These are phyloP conservation scores for Hypoxylon sp. DNA, from an alignment of 2,329 filamentous ascomycete species.

Conservation along the genomic window DNA sequence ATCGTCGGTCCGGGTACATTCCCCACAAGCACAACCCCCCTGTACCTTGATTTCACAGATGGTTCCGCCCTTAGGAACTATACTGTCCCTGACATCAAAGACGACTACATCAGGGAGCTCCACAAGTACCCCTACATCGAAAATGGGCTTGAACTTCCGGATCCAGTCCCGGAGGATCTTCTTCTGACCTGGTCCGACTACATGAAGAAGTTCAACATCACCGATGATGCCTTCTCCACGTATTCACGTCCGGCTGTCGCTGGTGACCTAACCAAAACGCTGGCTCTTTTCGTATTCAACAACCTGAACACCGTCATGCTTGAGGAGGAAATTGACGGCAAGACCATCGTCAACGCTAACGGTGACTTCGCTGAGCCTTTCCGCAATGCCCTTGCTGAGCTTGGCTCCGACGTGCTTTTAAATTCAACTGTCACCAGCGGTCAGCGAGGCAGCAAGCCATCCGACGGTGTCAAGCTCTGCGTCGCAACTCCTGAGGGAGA, in stretches of 20 bases:
- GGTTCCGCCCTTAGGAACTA: conserved; percentile 15
- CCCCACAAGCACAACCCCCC: not conserved
- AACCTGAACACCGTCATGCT: conserved; percentile 21
- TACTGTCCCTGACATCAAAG: conserved; percentile 10
- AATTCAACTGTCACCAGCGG: conserved; percentile 27
- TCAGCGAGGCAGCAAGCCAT: conserved; percentile 9
- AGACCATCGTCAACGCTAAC: conserved; percentile 35
- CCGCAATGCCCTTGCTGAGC: conserved; percentile 49
- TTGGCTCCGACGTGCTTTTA: conserved; percentile 26
- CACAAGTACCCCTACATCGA: conserved; percentile 32
- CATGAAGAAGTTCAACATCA: conserved; percentile 28
- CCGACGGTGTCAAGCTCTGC: conserved; percentile 25
- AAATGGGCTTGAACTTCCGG: conserved; percentile 21
- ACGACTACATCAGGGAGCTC: conserved; percentile 28
- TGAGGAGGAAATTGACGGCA: conserved; percentile 14
- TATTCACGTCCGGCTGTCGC: conserved; percentile 25
- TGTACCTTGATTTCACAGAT: conserved; percentile 31
- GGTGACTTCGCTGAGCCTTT: conserved; percentile 36
- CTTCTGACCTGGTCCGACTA: conserved; percentile 28
- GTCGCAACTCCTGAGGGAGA: conserved; percentile 20
- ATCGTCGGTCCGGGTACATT: conserved; percentile 40
- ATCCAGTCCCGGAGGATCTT: conserved; percentile 31
- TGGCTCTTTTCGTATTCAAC: conserved; percentile 32
- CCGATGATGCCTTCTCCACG: conserved; percentile 21
- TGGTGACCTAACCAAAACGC: conserved; percentile 24